Percentiles rank a stretch among this genome's conserved stretches.
phyloP scores from a whole-genome alignment of 768 basidiomycete genomes.

The Amanita inopinata region DNA sequence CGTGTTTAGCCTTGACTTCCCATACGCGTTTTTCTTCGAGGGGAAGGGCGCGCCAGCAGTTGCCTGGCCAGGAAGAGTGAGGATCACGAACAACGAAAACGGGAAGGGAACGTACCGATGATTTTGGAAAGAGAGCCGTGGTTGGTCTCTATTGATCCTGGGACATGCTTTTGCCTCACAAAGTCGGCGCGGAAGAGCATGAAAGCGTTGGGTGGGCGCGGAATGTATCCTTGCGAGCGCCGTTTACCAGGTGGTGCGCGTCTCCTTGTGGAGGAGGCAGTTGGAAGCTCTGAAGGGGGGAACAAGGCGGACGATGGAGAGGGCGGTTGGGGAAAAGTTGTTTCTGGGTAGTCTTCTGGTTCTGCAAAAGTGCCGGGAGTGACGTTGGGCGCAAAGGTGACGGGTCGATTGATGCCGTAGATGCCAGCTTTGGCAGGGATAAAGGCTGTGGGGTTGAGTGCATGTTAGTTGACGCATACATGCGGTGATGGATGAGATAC shows the following conservation, averaged over 20 bases:
- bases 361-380: constrained; percentile 41
- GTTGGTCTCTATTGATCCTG: constrained; percentile 68
- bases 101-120: constrained; percentile 35
- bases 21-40: constrained; percentile 63
- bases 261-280: constrained; percentile 28
- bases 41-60: constrained; percentile 67
- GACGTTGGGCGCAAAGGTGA: constrained; percentile 57
- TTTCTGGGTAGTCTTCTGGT: constrained; percentile 19
- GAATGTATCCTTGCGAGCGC: constrained; percentile 55
- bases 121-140: constrained; percentile 70
- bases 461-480: neutral
- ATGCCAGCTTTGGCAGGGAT: constrained; percentile 42
- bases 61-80: constrained; percentile 32
- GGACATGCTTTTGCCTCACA: constrained; percentile 71
- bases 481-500: neutral
- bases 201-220: constrained; percentile 78
- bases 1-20: constrained; percentile 65
- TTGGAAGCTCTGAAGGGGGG: constrained; percentile 38
- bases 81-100: constrained; percentile 7
- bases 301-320: constrained; percentile 35
- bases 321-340: constrained; percentile 20
- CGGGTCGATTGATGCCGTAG: constrained; percentile 40
- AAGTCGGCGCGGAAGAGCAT: constrained; percentile 82
- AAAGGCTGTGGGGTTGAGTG: constrained; percentile 13
- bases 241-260: constrained; percentile 54